Conservation (phyloP, 2,329 filamentous ascomycete species). For the Phoma sp. region DNA sequence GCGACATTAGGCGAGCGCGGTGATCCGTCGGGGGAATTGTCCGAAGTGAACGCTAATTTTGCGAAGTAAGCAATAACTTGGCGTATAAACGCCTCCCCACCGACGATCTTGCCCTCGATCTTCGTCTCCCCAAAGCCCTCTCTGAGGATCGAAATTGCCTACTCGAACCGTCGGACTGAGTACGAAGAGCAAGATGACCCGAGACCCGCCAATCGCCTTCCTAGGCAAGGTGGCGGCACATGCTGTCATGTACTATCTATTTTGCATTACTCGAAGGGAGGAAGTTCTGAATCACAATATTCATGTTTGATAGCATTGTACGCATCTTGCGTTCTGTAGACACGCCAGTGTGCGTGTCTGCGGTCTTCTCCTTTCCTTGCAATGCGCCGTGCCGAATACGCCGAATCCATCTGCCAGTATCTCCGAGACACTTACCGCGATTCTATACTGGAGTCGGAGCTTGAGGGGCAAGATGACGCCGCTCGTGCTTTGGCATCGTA, state of each 20-base stretch:
- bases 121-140: constrained; percentile 4
- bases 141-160: constrained; percentile 13
- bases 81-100: constrained; percentile 17
- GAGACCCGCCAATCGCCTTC: constrained; percentile 14
- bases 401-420: constrained; percentile 14
- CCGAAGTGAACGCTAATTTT: constrained; percentile 6
- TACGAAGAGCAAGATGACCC: constrained; percentile 10
- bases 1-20: not conserved
- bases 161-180: not conserved
- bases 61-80: constrained; percentile 8
- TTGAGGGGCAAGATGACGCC: constrained; percentile 13
- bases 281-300: constrained; percentile 1
- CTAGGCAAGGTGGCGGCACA: constrained; percentile 17
- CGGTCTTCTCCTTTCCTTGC: constrained; percentile 1
- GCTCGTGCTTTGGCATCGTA: constrained; percentile 4
- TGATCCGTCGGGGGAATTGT: constrained; percentile 1
- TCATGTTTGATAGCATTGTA: constrained; percentile 9
- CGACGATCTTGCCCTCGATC: constrained; percentile 20
- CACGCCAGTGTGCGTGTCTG: constrained; percentile 15
- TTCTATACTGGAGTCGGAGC: constrained; percentile 6
- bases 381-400: constrained; percentile 15
- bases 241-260: constrained; percentile 11
- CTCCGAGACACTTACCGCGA: constrained; percentile 7
- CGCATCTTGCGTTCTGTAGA: constrained; percentile 9
- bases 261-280: constrained; percentile 3